Conservation (phyloP, 257 asterid species). For the Solanum pimpinellifolium region DNA sequence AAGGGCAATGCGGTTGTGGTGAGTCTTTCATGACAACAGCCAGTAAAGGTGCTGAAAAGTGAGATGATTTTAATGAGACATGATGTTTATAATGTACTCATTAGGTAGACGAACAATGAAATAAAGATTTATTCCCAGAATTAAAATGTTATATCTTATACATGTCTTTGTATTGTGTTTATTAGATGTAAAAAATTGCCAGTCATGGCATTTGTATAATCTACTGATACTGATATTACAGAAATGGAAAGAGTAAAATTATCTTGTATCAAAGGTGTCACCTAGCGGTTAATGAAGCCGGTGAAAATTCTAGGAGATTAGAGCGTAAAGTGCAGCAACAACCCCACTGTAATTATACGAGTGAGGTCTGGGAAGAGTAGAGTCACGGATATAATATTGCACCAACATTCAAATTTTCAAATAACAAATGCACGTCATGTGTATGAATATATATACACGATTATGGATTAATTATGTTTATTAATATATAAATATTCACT, state of each 20-base stretch:
- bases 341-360: not conserved
- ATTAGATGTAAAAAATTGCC: not conserved
- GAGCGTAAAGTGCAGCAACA: not conserved
- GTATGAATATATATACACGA: no score
- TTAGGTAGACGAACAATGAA: not conserved
- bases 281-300: not conserved
- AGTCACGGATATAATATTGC: no score
- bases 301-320: not conserved
- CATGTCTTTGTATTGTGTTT: not conserved
- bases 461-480: no score
- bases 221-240: not conserved
- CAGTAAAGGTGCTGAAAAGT: not conserved
- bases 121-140: not conserved
- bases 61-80: not conserved
- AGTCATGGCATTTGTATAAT: not conserved
- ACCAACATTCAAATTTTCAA: no score
- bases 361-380: not conserved
- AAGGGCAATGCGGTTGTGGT: slow-evolving; percentile 20
- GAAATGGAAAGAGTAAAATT: not conserved
- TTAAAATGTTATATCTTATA: not conserved
- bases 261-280: not conserved
- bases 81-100: not conserved
- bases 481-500: no score
- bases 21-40: slow-evolving; percentile 12
- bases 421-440: no score